Evolutionary conservation across 495 filamentous ascomycete genomes (phyloP).

Genomic region (Lasiosphaeris hirsuta): DNA sequence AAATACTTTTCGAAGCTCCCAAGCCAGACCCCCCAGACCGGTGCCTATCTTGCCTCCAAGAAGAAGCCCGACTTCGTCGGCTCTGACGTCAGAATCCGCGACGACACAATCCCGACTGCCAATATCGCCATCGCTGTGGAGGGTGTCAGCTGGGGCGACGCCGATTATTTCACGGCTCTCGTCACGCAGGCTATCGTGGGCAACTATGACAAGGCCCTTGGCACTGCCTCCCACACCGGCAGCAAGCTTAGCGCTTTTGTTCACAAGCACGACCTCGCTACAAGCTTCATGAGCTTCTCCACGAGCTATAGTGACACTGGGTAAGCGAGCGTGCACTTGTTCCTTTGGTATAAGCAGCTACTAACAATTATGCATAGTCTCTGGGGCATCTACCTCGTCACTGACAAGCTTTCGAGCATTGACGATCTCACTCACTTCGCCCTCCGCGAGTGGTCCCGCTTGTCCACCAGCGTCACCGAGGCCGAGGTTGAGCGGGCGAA

Average conservation of each 20-base stretch:
- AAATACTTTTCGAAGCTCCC: conserved; percentile 83
- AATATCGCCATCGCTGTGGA: conserved; percentile 99
- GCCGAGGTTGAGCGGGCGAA: conserved; percentile 97
- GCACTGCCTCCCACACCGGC: conserved; percentile 90
- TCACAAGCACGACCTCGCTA: conserved; percentile 89
- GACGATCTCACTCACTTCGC: conserved; percentile 98
- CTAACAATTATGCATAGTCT: conserved; percentile 56
- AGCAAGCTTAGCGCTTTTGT: conserved; percentile 96
- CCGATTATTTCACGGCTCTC: conserved; percentile 96
- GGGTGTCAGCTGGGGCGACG: conserved; percentile 98
- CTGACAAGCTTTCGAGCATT: conserved; percentile 77
- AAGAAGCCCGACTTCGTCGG: conserved; percentile 89
- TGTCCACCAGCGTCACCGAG: conserved; percentile 79
- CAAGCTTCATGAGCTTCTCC: conserved; percentile 99
- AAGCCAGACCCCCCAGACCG: conserved; percentile 65
- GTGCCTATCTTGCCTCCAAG: conserved; percentile 74
- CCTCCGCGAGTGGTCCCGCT: conserved; percentile 94
- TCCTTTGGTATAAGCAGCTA: neutral
- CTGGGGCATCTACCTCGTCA: conserved; percentile 99
- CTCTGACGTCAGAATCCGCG: conserved; percentile 89
- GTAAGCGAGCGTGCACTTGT: conserved; percentile 50
- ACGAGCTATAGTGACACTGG: conserved; percentile 99
- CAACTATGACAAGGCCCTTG: conserved; percentile 99
- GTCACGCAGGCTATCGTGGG: conserved; percentile 98
- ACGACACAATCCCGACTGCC: conserved; percentile 92